A percentile compares a stretch with the other conserved stretches of the same genome.
phyloP scores from a whole-genome alignment of 306 rosid species.

The cucumber (Cucumis sativus) region Cucumber_9930_V3 NC_026657.2:36487501-36488000 shows the following conservation, averaged over 20 bases:
- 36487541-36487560: constrained; percentile 34
- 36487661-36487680: constrained; percentile 14
- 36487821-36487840: constrained; percentile 31
- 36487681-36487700: constrained; percentile 32
- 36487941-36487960: background rate
- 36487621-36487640: constrained; percentile 10
- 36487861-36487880: constrained; percentile 19
- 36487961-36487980: background rate
- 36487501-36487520: constrained; percentile 35
- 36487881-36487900: constrained; percentile 10
- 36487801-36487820: constrained; percentile 33
- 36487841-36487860: constrained; percentile 44
- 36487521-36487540: constrained; percentile 25
- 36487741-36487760: constrained; percentile 28
- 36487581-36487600: constrained; percentile 35
- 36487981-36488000: background rate
- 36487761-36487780: constrained; percentile 37
- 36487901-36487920: background rate
- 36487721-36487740: constrained; percentile 19
- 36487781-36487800: constrained; percentile 42
- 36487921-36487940: background rate
- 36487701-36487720: constrained; percentile 39
- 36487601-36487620: constrained; percentile 28
- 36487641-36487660: constrained; percentile 32
- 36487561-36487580: constrained; percentile 29